Base-by-base conservation (phyloP, 2,329 filamentous ascomycete genomes). In the Cordyceps pruinosa region DNA sequence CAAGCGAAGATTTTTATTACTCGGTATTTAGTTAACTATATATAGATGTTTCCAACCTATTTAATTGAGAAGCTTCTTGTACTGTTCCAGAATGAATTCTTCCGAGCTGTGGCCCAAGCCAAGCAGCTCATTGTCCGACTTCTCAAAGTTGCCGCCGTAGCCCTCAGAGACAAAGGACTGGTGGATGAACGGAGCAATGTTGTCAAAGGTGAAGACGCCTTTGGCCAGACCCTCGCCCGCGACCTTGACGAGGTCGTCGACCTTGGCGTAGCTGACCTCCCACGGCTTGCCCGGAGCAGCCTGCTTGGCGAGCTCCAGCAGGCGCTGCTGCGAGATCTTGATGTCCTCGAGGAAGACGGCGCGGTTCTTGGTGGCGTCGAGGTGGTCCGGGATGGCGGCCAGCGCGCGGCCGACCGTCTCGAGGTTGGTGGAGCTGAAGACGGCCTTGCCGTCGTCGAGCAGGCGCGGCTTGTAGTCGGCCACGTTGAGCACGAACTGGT, bases 331-430 rank as follows among this genome's bases (percentile, higher is more conserved):
- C 1, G 74, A 77, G 0, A 75, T 72, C 10, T 71, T 71, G 50
- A 79, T 76, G 9, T 74, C 78, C 12, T 77, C 74, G 13, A 84
- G 65, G 59, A 75, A 79, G 32, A 86, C 68, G 58, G 76, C 74
- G 50, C 77, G 70, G 63, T 85, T 84, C 59, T 71, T 75, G 0
- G 79, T 82, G 54, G 73, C 68, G 0, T 73, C 69, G 0, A 75
- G 72, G 19, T 66, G 73, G 63, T 66, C 71, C 3, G 85, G 69
- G 1, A 79, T 68, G 12, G 72, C 70, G 13, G 75, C 70, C 1
- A 81, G 70, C 1, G 79, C 75, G 25, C 73, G 67, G 1, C 72
- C 79, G 23, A 82, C 69, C 17, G 72, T 69, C 5, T 66, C 61
- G 1, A 80, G 66, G 7, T 77, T 81, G 4, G 74, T 79, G 0